Conservation (phyloP, 2,329 filamentous ascomycete species). For the Colletotrichum cordylinicola region DNA sequence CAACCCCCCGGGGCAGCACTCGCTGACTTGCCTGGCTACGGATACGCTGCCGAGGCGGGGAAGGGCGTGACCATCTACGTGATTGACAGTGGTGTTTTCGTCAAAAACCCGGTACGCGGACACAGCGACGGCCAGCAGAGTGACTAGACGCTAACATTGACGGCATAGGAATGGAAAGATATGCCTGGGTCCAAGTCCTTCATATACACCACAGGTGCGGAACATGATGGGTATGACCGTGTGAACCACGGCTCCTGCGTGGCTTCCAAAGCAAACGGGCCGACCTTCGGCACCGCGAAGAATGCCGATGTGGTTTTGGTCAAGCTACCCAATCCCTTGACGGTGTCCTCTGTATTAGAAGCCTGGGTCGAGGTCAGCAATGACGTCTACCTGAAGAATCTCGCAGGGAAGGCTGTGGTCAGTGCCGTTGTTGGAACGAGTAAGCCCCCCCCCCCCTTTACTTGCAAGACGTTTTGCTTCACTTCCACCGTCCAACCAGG, state of each 20-base stretch:
- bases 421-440: background rate
- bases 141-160: background rate
- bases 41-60: background rate
- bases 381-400: background rate
- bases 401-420: background rate
- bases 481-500: too few species aligned
- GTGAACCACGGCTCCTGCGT: background rate
- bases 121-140: background rate
- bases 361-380: background rate
- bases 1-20: background rate
- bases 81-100: background rate
- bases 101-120: background rate
- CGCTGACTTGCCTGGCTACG: background rate
- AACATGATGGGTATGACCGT: background rate
- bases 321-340: background rate
- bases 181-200: background rate
- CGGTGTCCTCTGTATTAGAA: background rate
- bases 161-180: background rate
- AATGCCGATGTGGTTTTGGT: background rate
- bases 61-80: conserved; percentile 4
- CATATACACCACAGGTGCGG: background rate
- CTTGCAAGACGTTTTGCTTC: background rate
- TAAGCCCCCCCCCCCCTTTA: background rate
- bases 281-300: background rate
- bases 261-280: conserved; percentile 1